A percentile compares a stretch with the other conserved stretches of the same genome.
phyloP scores from a whole-genome alignment of 2,329 filamentous ascomycete genomes.

The Aspergillus japonicus region DNA sequence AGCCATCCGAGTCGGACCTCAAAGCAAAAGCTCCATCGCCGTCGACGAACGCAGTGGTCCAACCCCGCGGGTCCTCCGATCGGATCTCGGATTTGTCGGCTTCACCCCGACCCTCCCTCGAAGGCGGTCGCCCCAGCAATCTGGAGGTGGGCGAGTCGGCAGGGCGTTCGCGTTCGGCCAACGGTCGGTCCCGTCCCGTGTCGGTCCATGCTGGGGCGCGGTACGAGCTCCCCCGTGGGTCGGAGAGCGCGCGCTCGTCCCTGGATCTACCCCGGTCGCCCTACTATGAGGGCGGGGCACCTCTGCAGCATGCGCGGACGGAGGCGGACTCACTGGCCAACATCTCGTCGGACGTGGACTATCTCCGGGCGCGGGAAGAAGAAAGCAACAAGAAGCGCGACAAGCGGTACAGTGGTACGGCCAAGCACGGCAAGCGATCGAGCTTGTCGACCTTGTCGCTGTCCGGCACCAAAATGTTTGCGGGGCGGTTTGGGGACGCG shows the following conservation, averaged over 20 bases:
- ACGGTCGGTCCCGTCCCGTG: constrained; percentile 67
- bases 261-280: constrained; percentile 33
- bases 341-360: constrained; percentile 79
- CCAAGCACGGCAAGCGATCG: constrained; percentile 67
- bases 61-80: constrained; percentile 51
- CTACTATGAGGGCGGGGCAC: constrained; percentile 39
- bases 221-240: constrained; percentile 77
- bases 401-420: constrained; percentile 56
- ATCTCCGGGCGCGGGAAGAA: constrained; percentile 72
- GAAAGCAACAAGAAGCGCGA: constrained; percentile 59
- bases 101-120: constrained; percentile 67
- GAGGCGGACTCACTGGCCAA: constrained; percentile 45
- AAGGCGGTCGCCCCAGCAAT: constrained; percentile 64
- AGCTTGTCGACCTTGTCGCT: constrained; percentile 69
- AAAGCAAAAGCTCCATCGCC: constrained; percentile 34
- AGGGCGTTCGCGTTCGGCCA: constrained; percentile 62
- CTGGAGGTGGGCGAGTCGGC: constrained; percentile 61
- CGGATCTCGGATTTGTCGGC: constrained; percentile 54
- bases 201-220: constrained; percentile 83
- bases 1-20: constrained; percentile 32
- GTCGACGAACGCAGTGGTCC: constrained; percentile 39
- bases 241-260: constrained; percentile 58
- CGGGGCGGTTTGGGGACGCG: constrained; percentile 86
- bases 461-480: constrained; percentile 78
- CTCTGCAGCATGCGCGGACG: constrained; percentile 34